Evolutionary conservation across 768 basidiomycete species (phyloP).

Genomic region (Trametes sanguinea): DNA sequence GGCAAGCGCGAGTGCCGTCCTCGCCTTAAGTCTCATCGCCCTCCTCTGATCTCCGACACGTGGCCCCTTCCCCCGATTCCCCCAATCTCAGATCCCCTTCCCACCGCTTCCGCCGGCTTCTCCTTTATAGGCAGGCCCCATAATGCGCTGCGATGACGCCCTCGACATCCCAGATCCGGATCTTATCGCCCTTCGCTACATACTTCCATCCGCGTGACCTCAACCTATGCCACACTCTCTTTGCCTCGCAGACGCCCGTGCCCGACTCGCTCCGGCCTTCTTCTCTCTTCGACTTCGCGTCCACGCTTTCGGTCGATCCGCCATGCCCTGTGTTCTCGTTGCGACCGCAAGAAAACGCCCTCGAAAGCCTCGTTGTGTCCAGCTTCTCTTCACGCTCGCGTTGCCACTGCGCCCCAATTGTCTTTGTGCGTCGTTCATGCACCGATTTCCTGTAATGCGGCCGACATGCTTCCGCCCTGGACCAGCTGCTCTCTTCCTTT

Average conservation of each 20-base stretch:
- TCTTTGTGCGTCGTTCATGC: background rate
- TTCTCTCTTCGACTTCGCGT: background rate
- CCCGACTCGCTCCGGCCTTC: slow-evolving; percentile 3
- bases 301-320: background rate
- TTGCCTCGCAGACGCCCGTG: slow-evolving; percentile 1
- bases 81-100: slow-evolving; percentile 24
- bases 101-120: slow-evolving; percentile 26
- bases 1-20: slow-evolving; percentile 23
- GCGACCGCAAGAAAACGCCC: no score
- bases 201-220: background rate
- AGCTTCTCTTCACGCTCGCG: no score
- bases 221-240: background rate
- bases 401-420: no score
- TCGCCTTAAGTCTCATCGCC: slow-evolving; percentile 23
- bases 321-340: no score
- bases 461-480: slow-evolving; percentile 1
- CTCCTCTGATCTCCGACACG: slow-evolving; percentile 24
- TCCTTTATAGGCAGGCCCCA: slow-evolving; percentile 15
- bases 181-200: slow-evolving; percentile 11
- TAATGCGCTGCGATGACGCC: slow-evolving; percentile 20
- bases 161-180: slow-evolving; percentile 14
- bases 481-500: background rate
- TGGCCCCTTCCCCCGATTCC: slow-evolving; percentile 16
- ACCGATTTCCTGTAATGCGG: background rate
- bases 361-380: no score